phyloP scores from a whole-genome alignment of 2,329 filamentous ascomycete genomes.

The Gyromitra esculenta region DNA sequence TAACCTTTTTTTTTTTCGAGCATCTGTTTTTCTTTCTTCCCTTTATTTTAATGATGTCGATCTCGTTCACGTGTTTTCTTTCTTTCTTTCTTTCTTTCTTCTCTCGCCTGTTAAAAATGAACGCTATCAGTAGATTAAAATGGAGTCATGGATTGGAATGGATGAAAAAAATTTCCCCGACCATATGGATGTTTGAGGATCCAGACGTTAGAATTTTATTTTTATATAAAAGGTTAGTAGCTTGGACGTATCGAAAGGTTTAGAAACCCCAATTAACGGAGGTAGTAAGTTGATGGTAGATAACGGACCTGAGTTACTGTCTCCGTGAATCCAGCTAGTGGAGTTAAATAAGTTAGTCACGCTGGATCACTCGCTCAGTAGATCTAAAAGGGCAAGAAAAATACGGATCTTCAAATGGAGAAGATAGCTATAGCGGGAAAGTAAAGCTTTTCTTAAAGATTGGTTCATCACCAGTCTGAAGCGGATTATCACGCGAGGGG shows the following conservation, averaged over 20 bases:
- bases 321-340: too few relatives aligned
- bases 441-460: too few relatives aligned
- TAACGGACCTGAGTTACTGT: too few relatives aligned
- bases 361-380: too few relatives aligned
- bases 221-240: too few relatives aligned
- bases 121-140: constrained; percentile 12
- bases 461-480: neutral
- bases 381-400: too few relatives aligned
- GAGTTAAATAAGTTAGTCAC: too few relatives aligned
- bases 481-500: neutral
- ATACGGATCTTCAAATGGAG: too few relatives aligned
- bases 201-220: neutral
- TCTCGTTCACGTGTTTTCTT: neutral
- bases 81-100: neutral
- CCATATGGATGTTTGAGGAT: neutral
- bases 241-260: too few relatives aligned
- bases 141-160: constrained; percentile 14
- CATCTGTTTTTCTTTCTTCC: neutral
- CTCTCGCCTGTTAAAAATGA: neutral
- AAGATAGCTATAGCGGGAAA: too few relatives aligned
- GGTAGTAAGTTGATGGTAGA: too few relatives aligned
- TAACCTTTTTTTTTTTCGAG: neutral
- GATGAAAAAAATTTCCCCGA: neutral
- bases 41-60: neutral
- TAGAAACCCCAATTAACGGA: too few relatives aligned